Conservation (phyloP, 148 eudicot species). For the Salicornia ramosissima region DNA sequence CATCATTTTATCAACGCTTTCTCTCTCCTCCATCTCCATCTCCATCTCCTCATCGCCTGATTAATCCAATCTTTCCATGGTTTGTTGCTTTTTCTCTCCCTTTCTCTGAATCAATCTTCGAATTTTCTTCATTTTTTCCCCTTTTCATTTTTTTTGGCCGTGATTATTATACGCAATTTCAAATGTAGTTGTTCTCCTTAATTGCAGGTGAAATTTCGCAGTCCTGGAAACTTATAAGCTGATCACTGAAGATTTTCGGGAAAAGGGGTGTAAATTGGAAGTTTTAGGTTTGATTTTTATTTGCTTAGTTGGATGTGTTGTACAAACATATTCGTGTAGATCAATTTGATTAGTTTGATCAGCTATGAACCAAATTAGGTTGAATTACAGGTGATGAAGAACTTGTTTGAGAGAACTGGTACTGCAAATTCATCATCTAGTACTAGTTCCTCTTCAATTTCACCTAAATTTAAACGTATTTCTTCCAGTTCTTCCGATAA, state of each 20-base stretch:
- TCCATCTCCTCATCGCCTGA: neutral
- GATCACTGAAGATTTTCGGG: neutral
- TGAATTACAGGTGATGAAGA: slow-evolving; percentile 65
- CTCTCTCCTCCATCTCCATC: neutral
- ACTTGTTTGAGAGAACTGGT: slow-evolving; percentile 38
- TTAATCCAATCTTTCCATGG: neutral
- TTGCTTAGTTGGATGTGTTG: neutral
- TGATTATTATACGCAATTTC: neutral
- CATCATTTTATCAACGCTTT: neutral
- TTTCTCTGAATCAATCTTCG: neutral
- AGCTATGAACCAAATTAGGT: slow-evolving; percentile 11
- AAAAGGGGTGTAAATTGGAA: neutral
- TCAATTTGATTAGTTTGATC: slow-evolving; percentile 12
- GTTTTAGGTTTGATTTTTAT: neutral
- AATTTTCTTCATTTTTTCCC: neutral
- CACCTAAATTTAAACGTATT: slow-evolving; percentile 31
- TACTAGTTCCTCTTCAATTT: slow-evolving; percentile 37
- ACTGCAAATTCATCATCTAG: slow-evolving; percentile 27
- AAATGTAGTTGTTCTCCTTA: neutral
- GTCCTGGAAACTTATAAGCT: too few relatives aligned
- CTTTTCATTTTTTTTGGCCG: neutral
- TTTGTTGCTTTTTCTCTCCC: neutral
- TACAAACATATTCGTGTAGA: neutral
- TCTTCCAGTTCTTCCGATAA: slow-evolving; percentile 43
- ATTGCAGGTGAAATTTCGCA: slow-evolving; percentile 4